phyloP scores from a whole-genome alignment of 1,284 basidiomycete species.

The Heliocybe sulcata region DNA sequence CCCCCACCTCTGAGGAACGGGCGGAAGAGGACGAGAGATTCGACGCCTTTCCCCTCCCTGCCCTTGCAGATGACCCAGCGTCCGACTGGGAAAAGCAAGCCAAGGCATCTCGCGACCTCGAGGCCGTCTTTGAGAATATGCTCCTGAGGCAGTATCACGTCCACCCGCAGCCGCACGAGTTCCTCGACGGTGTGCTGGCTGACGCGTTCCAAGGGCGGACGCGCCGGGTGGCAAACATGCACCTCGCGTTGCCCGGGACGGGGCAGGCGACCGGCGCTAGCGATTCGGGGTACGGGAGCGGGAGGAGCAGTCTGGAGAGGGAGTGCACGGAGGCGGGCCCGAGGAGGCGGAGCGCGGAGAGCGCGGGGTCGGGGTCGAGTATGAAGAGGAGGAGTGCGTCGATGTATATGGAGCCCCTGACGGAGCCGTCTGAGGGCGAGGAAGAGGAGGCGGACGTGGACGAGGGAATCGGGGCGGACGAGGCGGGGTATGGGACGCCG shows the following conservation, averaged over 20 bases:
- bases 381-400: background rate
- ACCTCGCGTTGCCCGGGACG: slow-evolving; percentile 38
- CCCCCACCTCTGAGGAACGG: slow-evolving; percentile 3
- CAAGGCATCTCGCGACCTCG: slow-evolving; percentile 28
- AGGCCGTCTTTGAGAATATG: slow-evolving; percentile 47
- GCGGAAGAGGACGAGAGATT: slow-evolving; percentile 5
- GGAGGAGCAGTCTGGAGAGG: slow-evolving; percentile 6
- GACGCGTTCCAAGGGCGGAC: slow-evolving; percentile 41
- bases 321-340: slow-evolving; percentile 13
- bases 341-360: background rate
- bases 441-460: background rate
- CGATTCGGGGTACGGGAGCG: background rate
- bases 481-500: too few species aligned
- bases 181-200: slow-evolving; percentile 33
- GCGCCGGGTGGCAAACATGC: slow-evolving; percentile 27
- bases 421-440: background rate
- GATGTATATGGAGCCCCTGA: background rate
- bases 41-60: too few species aligned
- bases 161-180: slow-evolving; percentile 37
- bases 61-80: too few species aligned
- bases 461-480: background rate
- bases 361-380: background rate
- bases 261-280: too few species aligned
- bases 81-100: slow-evolving; percentile 28
- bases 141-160: slow-evolving; percentile 39